Evolutionary conservation across 2,329 filamentous ascomycete genomes (phyloP).

Genomic region (Knufia petricola): DNA sequence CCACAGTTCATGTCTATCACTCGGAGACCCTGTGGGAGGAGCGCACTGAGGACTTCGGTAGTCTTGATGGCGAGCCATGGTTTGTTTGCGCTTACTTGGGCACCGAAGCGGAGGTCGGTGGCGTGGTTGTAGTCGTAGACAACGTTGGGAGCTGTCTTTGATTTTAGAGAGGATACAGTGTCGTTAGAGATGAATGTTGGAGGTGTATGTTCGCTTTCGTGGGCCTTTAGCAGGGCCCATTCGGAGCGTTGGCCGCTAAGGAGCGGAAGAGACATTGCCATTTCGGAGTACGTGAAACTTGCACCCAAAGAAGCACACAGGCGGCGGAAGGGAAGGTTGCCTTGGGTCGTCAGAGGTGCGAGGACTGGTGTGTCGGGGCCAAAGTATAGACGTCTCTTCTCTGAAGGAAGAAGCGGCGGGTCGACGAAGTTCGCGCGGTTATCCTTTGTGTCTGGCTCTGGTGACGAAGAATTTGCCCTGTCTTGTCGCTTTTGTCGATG

Average conservation of each 20-base stretch:
- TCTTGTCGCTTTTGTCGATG: constrained; percentile 31
- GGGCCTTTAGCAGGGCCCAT: constrained; percentile 90
- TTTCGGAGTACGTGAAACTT: constrained; percentile 93
- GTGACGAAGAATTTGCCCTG: constrained; percentile 22
- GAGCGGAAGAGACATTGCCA: constrained; percentile 86
- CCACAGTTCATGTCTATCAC: constrained; percentile 95
- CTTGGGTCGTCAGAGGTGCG: constrained; percentile 93
- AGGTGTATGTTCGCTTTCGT: constrained; percentile 67
- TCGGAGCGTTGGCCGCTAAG: constrained; percentile 84
- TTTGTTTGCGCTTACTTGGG: constrained; percentile 85
- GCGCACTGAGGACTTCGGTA: constrained; percentile 66
- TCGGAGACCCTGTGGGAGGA: constrained; percentile 66
- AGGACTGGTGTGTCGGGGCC: constrained; percentile 84
- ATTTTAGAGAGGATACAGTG: constrained; percentile 24
- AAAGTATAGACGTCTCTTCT: constrained; percentile 91
- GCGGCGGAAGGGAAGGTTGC: constrained; percentile 87
- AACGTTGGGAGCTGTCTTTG: constrained; percentile 36
- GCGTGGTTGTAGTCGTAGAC: constrained; percentile 72
- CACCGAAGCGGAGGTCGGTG: constrained; percentile 79
- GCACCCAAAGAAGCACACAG: constrained; percentile 83
- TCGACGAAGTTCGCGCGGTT: constrained; percentile 74
- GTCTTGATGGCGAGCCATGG: constrained; percentile 85
- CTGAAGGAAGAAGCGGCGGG: constrained; percentile 76
- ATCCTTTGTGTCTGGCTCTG: constrained; percentile 46
- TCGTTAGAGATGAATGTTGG: constrained; percentile 52